Evolutionary conservation across 805 yeast genomes (phyloP), one percentile per base, ranked within the genome.

Genomic region (Candida rishiriensis): DNA sequence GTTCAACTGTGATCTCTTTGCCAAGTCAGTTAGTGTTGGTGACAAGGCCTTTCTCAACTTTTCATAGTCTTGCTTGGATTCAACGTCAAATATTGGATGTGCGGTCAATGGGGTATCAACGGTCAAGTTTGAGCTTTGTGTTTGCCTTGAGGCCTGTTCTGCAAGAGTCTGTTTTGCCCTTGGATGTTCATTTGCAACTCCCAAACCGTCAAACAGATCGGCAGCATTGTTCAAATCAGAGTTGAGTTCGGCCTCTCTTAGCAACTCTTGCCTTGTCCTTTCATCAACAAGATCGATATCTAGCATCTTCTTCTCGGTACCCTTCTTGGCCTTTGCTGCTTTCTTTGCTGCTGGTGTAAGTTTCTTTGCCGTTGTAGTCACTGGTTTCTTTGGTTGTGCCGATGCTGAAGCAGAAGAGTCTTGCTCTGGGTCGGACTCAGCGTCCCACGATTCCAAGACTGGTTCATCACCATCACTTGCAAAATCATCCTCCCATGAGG

Each of bases 181-280:
- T 37, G 82, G 82, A 54, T 77, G 82, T 31, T 70, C 81, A 47
- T 71, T 72, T 18, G 79, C 77, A 42, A 76, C 75, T 35, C 78
- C 77, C 53, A 72, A 71, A 13, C 88, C 88, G 29, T 89, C 96
- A 61, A 91, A 88, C 55, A 91, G 72, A 56, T 87, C 95, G 9
- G 96, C 91, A 29, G 99, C 98, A 61, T 87, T 88, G 65, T 87
- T 88, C 64, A 91, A 72, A 69, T 91, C 99, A 26, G 95, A 78
- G 39, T 79, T 83, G 47, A 88, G 58, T 67, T 91, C 96, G 16
- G 93, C 95, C 63, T 84, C 73, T 59, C 74, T 83, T 66, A 86
- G 72, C 65, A 89, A 65, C 59, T 85, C 89, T 54, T 72, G 78
- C 59, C 88, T 76, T n/a, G 91, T 82, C 50, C 71, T 72, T 52